Evolutionary conservation across 1,284 basidiomycete species (phyloP), one percentile per base, ranked within the genome.

Genomic region (Athelia psychrophila): DNA sequence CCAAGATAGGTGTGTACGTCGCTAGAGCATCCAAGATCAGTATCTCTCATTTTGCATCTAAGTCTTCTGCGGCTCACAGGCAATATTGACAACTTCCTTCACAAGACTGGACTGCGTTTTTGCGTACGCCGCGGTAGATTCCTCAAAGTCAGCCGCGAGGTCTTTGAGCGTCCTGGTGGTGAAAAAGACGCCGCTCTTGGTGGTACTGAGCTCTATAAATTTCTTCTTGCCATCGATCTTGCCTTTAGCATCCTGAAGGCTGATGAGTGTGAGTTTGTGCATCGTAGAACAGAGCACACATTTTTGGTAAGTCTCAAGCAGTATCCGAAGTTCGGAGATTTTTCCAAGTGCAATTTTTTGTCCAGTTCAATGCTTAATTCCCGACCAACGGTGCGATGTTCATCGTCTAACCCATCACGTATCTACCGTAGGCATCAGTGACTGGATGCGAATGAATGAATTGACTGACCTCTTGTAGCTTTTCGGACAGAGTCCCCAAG

Each of bases 321-420:
- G 66, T 98, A 97, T 3, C 95, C 95, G 65, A 98, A 95, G 3
- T 85, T 81, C 53, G 83, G 80, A 55, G 91, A 93, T 63, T 97
- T 96, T 73, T 99, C 97, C 30, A 99, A 76, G 69, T 98, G 95
- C 18, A 99, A 75, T 72, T 98, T 98, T 75, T 98, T 97, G 65
- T 97, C 93, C 1, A 93, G 80, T 32, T 96, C 94, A n/a, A 99
- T 65, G 3, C 78, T 81, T 1, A 98, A 77, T 49, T 94, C 90
- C 6, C 76, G 71, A 6, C 89, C 91, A 0, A 87, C 88, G 2
- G 76, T 64, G 15, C 76, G 73, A 65, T 98, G 96, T 67, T 98
- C 93, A 5, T 79, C 77, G 60, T 99, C 93, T 16, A 99, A 73
- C 1, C 83, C 83, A 64, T 96, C 93, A 35, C 92, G 83, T 0